These are phyloP conservation scores for Camelina laxa DNA, from an alignment of 345 rosid species.

Conservation along the genomic window DNA sequence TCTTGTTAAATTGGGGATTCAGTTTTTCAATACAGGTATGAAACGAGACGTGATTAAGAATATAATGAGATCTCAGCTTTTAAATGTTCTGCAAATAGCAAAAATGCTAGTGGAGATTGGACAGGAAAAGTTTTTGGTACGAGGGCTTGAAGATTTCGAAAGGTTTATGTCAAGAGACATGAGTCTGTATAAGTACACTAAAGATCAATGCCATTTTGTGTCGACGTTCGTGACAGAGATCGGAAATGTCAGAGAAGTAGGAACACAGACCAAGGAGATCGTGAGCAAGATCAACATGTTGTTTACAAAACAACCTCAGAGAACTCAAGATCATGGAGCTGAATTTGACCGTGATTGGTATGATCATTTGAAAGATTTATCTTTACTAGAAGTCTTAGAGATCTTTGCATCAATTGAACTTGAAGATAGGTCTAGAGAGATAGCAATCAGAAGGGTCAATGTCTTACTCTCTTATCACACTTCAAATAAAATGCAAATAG, in stretches of 20 bases:
- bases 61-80: too few relatives aligned
- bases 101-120: not conserved
- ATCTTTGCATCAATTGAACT: not conserved
- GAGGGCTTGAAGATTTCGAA: not conserved
- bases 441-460: constrained; percentile 2
- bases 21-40: not conserved
- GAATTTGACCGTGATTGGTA: not conserved
- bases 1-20: not conserved
- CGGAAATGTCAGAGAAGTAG: not conserved
- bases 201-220: not conserved
- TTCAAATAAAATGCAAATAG: not conserved
- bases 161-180: not conserved
- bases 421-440: not conserved
- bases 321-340: not conserved
- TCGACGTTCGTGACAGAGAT: not conserved
- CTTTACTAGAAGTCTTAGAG: not conserved
- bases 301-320: not conserved
- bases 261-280: not conserved
- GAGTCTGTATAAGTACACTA: not conserved
- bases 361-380: not conserved
- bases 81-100: not conserved
- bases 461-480: not conserved
- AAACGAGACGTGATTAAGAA: too few relatives aligned
- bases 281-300: not conserved
- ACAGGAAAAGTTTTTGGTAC: not conserved